Evolutionary conservation across 768 basidiomycete species (phyloP).

Genomic region (Symmetrospora coprosmae): DNA sequence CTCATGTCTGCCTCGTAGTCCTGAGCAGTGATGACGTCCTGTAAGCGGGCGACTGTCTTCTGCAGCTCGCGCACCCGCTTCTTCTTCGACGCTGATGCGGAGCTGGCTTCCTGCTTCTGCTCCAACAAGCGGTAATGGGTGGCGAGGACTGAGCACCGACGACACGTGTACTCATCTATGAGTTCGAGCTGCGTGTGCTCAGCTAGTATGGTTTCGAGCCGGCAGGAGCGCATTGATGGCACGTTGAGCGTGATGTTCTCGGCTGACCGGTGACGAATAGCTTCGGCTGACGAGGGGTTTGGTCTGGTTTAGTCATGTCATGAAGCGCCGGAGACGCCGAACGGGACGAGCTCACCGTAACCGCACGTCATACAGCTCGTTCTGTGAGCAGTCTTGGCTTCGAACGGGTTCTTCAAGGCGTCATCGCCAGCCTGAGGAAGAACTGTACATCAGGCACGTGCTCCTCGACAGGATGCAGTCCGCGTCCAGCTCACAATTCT

Average conservation of each 20-base stretch:
- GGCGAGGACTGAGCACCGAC: conserved; percentile 70
- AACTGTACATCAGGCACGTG: background rate
- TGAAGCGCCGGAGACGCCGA: too few species aligned
- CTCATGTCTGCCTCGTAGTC: conserved; percentile 71
- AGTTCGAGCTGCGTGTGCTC: conserved; percentile 81
- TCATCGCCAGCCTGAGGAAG: background rate
- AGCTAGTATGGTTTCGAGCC: conserved; percentile 65
- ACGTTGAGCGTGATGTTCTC: conserved; percentile 17
- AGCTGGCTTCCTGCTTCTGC: conserved; percentile 39
- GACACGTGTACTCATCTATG: conserved; percentile 71
- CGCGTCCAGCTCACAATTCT: conserved; percentile 24
- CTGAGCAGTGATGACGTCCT: conserved; percentile 53
- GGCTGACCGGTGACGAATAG: conserved; percentile 4
- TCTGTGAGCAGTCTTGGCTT: conserved; percentile 78
- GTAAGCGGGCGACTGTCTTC: conserved; percentile 51
- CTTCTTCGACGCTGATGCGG: conserved; percentile 51
- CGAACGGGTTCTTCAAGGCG: conserved; percentile 54
- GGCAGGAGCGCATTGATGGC: conserved; percentile 47
- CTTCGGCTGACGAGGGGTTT: conserved; percentile 39
- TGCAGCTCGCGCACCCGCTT: conserved; percentile 58
- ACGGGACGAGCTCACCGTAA: conserved; percentile 62
- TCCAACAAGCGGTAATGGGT: conserved; percentile 53
- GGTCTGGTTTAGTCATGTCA: conserved; percentile 61
- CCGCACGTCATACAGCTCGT: conserved; percentile 77
- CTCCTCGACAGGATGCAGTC: background rate